Percentiles rank a stretch among this genome's conserved stretches.
These are phyloP conservation scores for Diutina scorzettiae DNA, from an alignment of 1,139 yeast genomes.

Conservation along the genomic window DNA sequence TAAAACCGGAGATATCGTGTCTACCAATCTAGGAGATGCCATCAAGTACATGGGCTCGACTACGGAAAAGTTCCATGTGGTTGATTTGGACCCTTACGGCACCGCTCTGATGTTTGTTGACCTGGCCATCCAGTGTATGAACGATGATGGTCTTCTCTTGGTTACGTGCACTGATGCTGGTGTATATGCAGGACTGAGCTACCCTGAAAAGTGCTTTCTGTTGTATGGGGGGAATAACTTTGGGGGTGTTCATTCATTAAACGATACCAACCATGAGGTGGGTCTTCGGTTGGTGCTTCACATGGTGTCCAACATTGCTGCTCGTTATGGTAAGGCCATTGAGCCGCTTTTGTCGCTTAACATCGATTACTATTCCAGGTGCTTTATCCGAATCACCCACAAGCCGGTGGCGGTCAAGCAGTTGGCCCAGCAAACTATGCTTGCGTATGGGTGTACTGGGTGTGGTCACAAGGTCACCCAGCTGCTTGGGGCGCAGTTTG, in stretches of 20 bases:
- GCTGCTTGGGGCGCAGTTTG: constrained; percentile 42
- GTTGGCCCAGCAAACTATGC: constrained; percentile 60
- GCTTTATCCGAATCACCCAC: constrained; percentile 64
- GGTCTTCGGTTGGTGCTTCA: constrained; percentile 77
- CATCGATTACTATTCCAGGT: constrained; percentile 85
- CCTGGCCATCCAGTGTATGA: constrained; percentile 70
- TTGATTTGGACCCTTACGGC: constrained; percentile 95
- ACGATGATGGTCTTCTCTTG: constrained; percentile 71
- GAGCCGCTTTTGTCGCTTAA: constrained; percentile 80
- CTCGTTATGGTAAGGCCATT: constrained; percentile 74
- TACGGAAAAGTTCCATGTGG: constrained; percentile 52
- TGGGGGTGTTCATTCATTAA: constrained; percentile 66
- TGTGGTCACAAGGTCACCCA: constrained; percentile 69
- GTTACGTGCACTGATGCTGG: constrained; percentile 96
- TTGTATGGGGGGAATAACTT: constrained; percentile 63
- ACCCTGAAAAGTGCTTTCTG: constrained; percentile 94
- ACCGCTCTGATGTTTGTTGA: constrained; percentile 93
- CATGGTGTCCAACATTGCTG: constrained; percentile 72
- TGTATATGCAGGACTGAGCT: constrained; percentile 89
- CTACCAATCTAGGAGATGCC: constrained; percentile 77
- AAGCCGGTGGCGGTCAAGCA: constrained; percentile 76
- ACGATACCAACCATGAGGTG: constrained; percentile 85
- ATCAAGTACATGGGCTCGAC: constrained; percentile 60
- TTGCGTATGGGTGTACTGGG: constrained; percentile 76
- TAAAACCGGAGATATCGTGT: constrained; percentile 38